phyloP scores from a whole-genome alignment of 2,329 filamentous ascomycete species.

The Alternaria triticimaculans region DNA sequence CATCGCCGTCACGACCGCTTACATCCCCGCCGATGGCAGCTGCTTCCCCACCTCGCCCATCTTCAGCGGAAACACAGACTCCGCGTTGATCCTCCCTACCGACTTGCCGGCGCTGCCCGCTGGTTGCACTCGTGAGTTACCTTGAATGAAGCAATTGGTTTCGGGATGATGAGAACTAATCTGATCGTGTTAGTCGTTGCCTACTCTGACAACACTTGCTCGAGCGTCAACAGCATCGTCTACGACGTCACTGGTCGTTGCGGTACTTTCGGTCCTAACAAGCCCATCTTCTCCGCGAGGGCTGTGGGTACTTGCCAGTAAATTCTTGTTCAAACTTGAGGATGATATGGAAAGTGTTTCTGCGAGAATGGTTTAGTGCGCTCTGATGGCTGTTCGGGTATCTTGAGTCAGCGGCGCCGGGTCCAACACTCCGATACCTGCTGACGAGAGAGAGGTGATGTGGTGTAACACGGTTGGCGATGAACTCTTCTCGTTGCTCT shows the following conservation, averaged over 20 bases:
- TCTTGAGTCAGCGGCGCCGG: not conserved
- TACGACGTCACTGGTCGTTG: constrained; percentile 9
- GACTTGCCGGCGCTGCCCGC: constrained; percentile 7
- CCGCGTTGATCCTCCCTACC: not conserved
- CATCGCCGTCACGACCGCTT: constrained; percentile 12
- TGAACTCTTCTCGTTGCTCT: not conserved
- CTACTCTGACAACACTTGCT: constrained; percentile 11
- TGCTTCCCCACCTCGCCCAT: constrained; percentile 23
- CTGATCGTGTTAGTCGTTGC: constrained; percentile 1
- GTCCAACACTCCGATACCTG: constrained; percentile 14
- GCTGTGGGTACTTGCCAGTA: constrained; percentile 18
- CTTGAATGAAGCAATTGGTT: not conserved
- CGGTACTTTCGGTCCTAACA: constrained; percentile 14
- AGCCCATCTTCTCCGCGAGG: constrained; percentile 17
- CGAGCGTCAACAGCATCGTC: constrained; percentile 3
- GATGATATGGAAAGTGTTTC: not conserved
- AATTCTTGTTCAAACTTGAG: not conserved
- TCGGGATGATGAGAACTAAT: not conserved
- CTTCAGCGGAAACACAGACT: constrained; percentile 21
- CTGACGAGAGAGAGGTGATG: not conserved
- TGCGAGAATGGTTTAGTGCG: not conserved
- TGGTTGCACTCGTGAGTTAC: constrained; percentile 20
- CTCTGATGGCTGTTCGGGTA: not conserved
- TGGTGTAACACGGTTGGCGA: not conserved
- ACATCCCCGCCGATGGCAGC: constrained; percentile 19